Percentiles rank a stretch among this genome's conserved stretches.
Evolutionary conservation across 495 filamentous ascomycete genomes (phyloP).

Genomic region (Pyrenopolyporus hunteri): DNA sequence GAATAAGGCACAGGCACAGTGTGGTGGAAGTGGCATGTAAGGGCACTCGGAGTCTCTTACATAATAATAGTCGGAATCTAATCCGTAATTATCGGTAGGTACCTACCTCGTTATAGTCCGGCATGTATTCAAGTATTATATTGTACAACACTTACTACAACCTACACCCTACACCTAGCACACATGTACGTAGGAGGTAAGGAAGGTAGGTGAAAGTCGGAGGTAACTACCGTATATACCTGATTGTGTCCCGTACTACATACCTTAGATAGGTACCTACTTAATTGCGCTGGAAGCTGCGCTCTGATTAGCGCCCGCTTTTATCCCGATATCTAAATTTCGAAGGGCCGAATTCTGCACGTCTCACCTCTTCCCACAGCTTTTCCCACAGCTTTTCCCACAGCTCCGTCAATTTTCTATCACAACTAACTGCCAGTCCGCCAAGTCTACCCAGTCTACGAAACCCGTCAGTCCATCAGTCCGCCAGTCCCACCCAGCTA

Average conservation of each 20-base stretch:
- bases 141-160: too few species aligned
- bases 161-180: too few species aligned
- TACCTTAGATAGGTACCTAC: background rate
- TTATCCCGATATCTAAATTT: conserved; percentile 19
- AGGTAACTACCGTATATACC: conserved; percentile 6
- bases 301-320: conserved; percentile 31
- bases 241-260: background rate
- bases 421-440: too few species aligned
- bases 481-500: conserved; percentile 16
- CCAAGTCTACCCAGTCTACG: too few species aligned
- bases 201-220: background rate
- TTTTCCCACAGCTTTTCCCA: conserved; percentile 4
- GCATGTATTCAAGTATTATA: background rate
- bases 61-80: too few species aligned
- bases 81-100: conserved; percentile 14
- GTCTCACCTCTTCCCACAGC: conserved; percentile 27
- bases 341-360: conserved; percentile 31
- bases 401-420: background rate
- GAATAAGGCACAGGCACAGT: too few species aligned
- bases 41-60: too few species aligned
- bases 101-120: conserved; percentile 11
- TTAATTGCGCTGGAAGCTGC: background rate
- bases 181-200: background rate
- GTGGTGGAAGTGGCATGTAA: too few species aligned
- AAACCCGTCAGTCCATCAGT: too few species aligned